Conservation (phyloP, 164 flowering plant genomes). For the Vitis labrusca region DNA sequence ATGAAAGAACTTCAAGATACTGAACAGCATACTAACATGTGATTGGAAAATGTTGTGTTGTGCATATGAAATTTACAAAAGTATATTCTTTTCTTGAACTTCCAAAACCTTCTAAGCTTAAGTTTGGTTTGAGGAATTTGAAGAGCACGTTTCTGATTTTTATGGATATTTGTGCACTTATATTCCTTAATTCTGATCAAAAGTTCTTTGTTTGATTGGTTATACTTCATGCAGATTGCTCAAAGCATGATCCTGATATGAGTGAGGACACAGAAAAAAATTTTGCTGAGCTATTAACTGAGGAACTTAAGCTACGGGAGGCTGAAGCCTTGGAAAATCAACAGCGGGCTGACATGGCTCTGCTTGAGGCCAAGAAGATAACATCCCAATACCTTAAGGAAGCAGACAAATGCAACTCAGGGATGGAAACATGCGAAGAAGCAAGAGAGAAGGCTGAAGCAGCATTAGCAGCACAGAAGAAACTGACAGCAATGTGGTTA, state of each 20-base stretch:
- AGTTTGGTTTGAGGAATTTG: too few relatives aligned
- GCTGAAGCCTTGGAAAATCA: conserved; percentile 44
- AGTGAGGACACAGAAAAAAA: conserved; percentile 50
- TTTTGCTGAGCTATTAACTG: conserved; percentile 37
- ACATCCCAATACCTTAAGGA: conserved; percentile 94
- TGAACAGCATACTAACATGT: too few relatives aligned
- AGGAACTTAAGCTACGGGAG: conserved; percentile 48
- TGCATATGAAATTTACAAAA: too few relatives aligned
- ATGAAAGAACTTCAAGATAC: background rate
- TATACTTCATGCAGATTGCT: conserved; percentile 30
- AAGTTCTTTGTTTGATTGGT: background rate
- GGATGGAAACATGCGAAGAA: conserved; percentile 97
- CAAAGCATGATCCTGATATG: conserved; percentile 69
- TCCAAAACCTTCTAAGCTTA: too few relatives aligned
- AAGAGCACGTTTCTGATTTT: too few relatives aligned
- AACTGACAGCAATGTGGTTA: conserved; percentile 72
- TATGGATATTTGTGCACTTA: too few relatives aligned
- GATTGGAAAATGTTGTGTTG: too few relatives aligned
- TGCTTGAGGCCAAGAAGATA: conserved; percentile 75
- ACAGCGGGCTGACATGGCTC: conserved; percentile 42
- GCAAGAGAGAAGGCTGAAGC: conserved; percentile 92
- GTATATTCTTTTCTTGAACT: too few relatives aligned
- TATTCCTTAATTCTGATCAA: too few relatives aligned
- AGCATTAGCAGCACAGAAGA: conserved; percentile 67
- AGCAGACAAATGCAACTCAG: conserved; percentile 96